Evolutionary conservation across 1,284 basidiomycete genomes (phyloP).

Genomic region (Pseudozyma sp.): DNA sequence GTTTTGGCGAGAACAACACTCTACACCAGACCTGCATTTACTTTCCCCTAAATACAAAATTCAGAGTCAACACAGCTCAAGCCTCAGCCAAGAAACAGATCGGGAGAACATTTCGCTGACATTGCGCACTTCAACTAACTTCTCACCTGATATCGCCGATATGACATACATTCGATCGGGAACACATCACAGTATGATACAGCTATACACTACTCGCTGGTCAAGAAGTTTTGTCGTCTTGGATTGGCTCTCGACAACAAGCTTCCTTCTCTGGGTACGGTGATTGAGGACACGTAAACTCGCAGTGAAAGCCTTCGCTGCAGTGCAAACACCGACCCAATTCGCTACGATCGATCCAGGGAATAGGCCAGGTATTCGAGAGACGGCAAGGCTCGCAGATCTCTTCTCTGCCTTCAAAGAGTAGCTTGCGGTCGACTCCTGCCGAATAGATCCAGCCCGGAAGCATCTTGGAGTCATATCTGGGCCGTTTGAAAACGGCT

Average conservation of each 20-base stretch:
- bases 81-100: too few species aligned
- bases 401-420: constrained; percentile 5
- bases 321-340: background rate
- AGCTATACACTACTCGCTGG: too few species aligned
- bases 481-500: too few species aligned
- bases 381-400: constrained; percentile 1
- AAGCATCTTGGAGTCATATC: too few species aligned
- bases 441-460: too few species aligned
- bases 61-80: too few species aligned
- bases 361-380: background rate
- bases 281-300: background rate
- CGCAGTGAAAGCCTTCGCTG: background rate
- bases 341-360: background rate
- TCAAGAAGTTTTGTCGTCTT: background rate
- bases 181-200: too few species aligned
- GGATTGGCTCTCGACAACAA: background rate
- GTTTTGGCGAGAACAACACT: constrained; percentile 5
- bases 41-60: too few species aligned
- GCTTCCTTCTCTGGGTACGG: background rate
- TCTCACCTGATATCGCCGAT: too few species aligned
- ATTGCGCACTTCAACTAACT: too few species aligned
- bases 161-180: too few species aligned
- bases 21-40: background rate
- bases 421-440: background rate
- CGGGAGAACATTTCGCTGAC: too few species aligned